Evolutionary conservation across 1,284 basidiomycete genomes (phyloP).

Genomic region (Pterulicium gracile): DNA sequence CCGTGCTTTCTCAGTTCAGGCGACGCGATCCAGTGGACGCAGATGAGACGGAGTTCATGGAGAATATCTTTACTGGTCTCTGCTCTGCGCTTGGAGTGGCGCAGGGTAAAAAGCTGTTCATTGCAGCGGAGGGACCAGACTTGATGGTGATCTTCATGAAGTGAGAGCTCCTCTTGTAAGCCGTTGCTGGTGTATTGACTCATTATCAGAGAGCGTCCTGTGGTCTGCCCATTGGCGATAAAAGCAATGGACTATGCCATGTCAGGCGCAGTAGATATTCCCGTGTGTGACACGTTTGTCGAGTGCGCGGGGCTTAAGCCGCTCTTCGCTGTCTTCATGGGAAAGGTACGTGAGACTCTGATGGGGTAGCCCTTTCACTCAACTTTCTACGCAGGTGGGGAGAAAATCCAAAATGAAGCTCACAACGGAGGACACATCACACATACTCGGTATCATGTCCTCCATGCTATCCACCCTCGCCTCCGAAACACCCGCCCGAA

Average conservation of each 20-base stretch:
- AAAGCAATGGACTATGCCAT: slow-evolving; percentile 89
- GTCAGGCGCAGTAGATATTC: slow-evolving; percentile 67
- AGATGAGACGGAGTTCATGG: slow-evolving; percentile 96
- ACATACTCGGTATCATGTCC: slow-evolving; percentile 80
- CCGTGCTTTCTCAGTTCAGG: slow-evolving; percentile 82
- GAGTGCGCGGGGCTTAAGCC: slow-evolving; percentile 83
- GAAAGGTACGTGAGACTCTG: slow-evolving; percentile 52
- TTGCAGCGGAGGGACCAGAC: slow-evolving; percentile 90
- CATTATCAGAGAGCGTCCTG: slow-evolving; percentile 62
- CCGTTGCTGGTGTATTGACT: slow-evolving; percentile 8
- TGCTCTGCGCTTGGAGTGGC: slow-evolving; percentile 75
- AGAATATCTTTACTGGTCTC: slow-evolving; percentile 86
- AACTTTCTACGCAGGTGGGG: slow-evolving; percentile 3
- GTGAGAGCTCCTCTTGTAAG: slow-evolving; percentile 30
- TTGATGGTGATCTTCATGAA: slow-evolving; percentile 96
- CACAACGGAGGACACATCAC: slow-evolving; percentile 76
- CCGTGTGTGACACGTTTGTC: slow-evolving; percentile 79
- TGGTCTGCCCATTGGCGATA: slow-evolving; percentile 72
- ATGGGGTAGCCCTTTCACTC: slow-evolving; percentile 2
- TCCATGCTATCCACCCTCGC: slow-evolving; percentile 85
- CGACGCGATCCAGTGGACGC: slow-evolving; percentile 71
- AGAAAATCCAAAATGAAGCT: slow-evolving; percentile 49
- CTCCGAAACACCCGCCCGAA: slow-evolving; percentile 74
- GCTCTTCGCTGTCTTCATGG: slow-evolving; percentile 88
- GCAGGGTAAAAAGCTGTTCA: slow-evolving; percentile 71